Base-by-base conservation (phyloP, 2,329 filamentous ascomycete genomes). In the Alternaria sp. region DNA sequence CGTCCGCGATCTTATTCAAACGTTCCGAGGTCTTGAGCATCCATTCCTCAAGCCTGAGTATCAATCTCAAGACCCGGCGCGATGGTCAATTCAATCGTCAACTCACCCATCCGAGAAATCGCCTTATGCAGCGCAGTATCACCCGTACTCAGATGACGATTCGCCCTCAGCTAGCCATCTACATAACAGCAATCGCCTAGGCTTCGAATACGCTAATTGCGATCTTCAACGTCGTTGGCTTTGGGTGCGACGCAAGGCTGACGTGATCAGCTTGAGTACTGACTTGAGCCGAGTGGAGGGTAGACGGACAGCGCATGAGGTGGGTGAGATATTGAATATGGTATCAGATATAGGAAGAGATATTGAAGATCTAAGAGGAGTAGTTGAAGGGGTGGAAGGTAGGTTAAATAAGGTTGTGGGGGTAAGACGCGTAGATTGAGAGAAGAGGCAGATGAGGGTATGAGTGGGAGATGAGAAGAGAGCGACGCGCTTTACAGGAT, bases 11-110 rank as follows among this genome's bases (percentile, higher is more conserved):
- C 71, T 81, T 58, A 77, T 79, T 43, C 67, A 71, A 30, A 64
- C 70, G 16, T 82, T 81, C 49, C 67, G 75, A 34, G 62, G 63
- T 1, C 58, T 82, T 5, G 80, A 82, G 64, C 59, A 66, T 48
- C 75, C 78, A 0, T 82, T 82, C 47, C 61, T 82, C 30, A 73
- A 73, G 41, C 63, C 72, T 11, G 68, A 73, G n/a, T 70, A 72
- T 41, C 70, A 75, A 28, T 34, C 61, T 9, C 52, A 59, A 24
- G 66, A 61, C 30, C 47, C 63, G 5, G 58, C 55, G 30, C 59
- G 63, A 16, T 67, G 67, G 68, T 62, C 43, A 20, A 63, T 46
- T 7, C 63, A 55, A 34, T 43, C 59, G 18, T 18, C 53, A 4
- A 30, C 53, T 22, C 32, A 49, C 28, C 43, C 51, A 28, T 41